phyloP scores from a whole-genome alignment of 1,139 yeast species.

The Ogataea hybrid region DNA sequence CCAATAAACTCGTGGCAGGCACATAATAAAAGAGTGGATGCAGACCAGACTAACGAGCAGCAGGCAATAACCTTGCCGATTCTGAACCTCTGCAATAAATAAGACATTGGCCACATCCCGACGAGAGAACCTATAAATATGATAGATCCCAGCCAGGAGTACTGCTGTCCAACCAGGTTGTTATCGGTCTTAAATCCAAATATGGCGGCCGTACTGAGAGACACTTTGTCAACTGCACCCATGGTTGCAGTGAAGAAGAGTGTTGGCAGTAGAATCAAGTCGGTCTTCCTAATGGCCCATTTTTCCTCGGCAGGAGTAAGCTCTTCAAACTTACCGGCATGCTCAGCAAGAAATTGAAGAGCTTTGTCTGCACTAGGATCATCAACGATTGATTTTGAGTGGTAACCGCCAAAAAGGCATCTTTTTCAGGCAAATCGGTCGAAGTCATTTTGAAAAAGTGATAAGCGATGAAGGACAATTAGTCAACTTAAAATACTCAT shows the following conservation, averaged over 20 bases:
- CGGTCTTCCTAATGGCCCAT: slow-evolving; percentile 39
- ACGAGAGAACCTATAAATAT: slow-evolving; percentile 46
- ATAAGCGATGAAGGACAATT: not conserved
- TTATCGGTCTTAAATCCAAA: slow-evolving; percentile 40
- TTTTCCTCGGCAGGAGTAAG: slow-evolving; percentile 40
- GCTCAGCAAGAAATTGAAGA: slow-evolving; percentile 16
- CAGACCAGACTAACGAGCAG: slow-evolving; percentile 31
- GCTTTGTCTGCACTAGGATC: slow-evolving; percentile 8
- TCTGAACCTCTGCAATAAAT: slow-evolving; percentile 31
- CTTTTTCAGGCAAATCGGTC: slow-evolving; percentile 2
- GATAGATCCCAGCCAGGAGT: slow-evolving; percentile 47
- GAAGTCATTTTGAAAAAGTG: not conserved
- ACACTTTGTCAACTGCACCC: slow-evolving; percentile 46
- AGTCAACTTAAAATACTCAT: not conserved
- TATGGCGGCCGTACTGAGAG: slow-evolving; percentile 43
- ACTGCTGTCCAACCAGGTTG: slow-evolving; percentile 40
- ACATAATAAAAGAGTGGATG: slow-evolving; percentile 23
- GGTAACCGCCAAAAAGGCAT: not conserved
- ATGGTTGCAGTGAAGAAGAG: slow-evolving; percentile 45
- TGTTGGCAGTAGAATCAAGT: slow-evolving; percentile 42
- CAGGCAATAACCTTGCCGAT: slow-evolving; percentile 28
- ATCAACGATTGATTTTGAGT: not conserved
- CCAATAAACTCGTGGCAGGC: slow-evolving; percentile 13
- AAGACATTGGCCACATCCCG: slow-evolving; percentile 42
- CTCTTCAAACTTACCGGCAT: slow-evolving; percentile 29